Percentiles rank a stretch among this genome's conserved stretches.
phyloP scores from a whole-genome alignment of 768 basidiomycete species.

The Amanita rimosa region DNA sequence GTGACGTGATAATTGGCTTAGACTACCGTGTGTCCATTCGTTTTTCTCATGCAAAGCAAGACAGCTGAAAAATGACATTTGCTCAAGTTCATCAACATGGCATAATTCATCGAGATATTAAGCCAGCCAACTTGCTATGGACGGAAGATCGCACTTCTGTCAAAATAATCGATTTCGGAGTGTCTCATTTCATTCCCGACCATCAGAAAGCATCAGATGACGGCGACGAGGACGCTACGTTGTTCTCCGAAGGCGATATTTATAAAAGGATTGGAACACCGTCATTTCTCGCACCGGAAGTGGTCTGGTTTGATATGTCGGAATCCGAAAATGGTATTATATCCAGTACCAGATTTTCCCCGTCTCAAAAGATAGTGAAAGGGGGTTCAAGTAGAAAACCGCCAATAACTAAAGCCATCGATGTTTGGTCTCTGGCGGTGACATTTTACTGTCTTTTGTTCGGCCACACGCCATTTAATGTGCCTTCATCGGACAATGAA shows the following conservation, averaged over 20 bases:
- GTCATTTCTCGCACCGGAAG: conserved; percentile 33
- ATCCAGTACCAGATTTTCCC: conserved; percentile 14
- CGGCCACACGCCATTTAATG: conserved; percentile 31
- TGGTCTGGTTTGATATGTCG: conserved; percentile 25
- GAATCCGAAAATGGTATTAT: conserved; percentile 10
- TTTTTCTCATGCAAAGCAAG: neutral
- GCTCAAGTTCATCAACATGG: conserved; percentile 26
- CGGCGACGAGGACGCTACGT: conserved; percentile 15
- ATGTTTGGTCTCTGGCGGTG: conserved; percentile 35
- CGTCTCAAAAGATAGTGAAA: conserved; percentile 10
- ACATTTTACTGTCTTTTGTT: conserved; percentile 37
- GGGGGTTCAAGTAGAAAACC: conserved; percentile 18
- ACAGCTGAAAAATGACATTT: neutral
- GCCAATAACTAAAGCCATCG: conserved; percentile 33
- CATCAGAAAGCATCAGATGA: neutral
- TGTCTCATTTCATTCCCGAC: conserved; percentile 19
- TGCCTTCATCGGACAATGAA: conserved; percentile 21
- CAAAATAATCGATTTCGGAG: conserved; percentile 87
- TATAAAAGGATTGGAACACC: conserved; percentile 29
- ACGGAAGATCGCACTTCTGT: conserved; percentile 38
- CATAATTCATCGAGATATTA: conserved; percentile 86
- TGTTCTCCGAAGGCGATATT: conserved; percentile 29
- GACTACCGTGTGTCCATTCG: conserved; percentile 26
- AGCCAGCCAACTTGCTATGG: conserved; percentile 82
- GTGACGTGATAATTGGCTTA: conserved; percentile 30